Base-by-base conservation (phyloP, 768 basidiomycete genomes). In the Boletus rex-veris region DNA sequence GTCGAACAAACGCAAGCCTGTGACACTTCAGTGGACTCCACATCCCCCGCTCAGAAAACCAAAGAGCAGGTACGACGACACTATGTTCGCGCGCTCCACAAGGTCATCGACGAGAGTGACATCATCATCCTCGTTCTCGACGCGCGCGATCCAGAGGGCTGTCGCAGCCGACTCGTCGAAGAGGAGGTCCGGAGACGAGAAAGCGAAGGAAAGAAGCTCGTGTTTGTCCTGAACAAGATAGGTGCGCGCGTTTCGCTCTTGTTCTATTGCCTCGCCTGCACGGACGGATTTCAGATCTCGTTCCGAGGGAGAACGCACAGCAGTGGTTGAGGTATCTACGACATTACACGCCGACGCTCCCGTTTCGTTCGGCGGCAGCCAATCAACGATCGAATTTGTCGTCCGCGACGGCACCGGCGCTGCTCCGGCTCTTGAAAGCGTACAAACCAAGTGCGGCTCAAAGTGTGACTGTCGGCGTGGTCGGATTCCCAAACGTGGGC, bases 401-500 rank as follows among this genome's bases (percentile, higher is more conserved):
- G 0, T 86, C 85, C 2, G 74, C 81, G 1, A 90, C 89, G 0
- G 83, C 87, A 2, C 90, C 90, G 26, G 75, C 86, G 45, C 76
- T 97, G 3, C 74, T 94, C 38, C 86, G 86, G 48, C 77, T 97
- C 3, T 75, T 96, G 39, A 97, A 96, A 64, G 87, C 86, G 0
- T 90, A 88, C 68, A 88, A 85, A 58, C 86, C 85, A 1, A 83
- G 76, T 31, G 61, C 71, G 1, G 75, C 83, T 1, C 82, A 85
- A 31, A 88, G 83, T 58, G 76, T 92, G 47, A 93, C 91, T 0
- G 81, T 96, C 46, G 93, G 93, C 15, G 90, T 98, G 16, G 90
- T 98, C 5, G 96, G 96, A 2, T 96, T 93, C 71, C 96, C 96
- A 1, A 98, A 98, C 70, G 96, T 98, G 43, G 96, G 96, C 14